Percentiles rank a stretch among this genome's conserved stretches.
Evolutionary conservation across 2,329 filamentous ascomycete genomes (phyloP).

Genomic region (Ophiostoma quercus): DNA sequence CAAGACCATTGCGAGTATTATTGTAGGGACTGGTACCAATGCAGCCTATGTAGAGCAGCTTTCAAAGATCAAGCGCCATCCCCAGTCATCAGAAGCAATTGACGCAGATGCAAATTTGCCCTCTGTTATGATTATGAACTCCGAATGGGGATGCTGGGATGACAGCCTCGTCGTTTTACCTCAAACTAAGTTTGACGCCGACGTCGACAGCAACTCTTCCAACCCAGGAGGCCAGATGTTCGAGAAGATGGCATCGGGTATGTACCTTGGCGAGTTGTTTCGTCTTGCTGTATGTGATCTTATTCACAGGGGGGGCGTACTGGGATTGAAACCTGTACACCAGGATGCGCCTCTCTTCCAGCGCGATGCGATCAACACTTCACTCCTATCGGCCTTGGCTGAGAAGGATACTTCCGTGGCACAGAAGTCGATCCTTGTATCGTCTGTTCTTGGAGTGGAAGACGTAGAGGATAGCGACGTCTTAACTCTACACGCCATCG

Average conservation of each 20-base stretch:
- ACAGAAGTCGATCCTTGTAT: neutral
- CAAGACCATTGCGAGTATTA: constrained; percentile 65
- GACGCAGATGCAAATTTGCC: constrained; percentile 33
- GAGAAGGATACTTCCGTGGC: neutral
- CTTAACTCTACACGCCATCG: constrained; percentile 73
- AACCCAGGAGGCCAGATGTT: constrained; percentile 97
- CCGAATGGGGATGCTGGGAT: constrained; percentile 97
- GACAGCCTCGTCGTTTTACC: constrained; percentile 83
- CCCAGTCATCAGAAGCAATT: constrained; percentile 33
- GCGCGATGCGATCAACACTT: neutral
- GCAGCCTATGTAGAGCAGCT: constrained; percentile 94
- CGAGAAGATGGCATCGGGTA: constrained; percentile 96
- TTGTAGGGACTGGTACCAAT: constrained; percentile 96
- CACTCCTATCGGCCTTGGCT: neutral
- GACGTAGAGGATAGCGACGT: constrained; percentile 51
- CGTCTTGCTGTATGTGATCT: constrained; percentile 66
- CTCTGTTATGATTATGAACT: constrained; percentile 94
- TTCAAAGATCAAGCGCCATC: constrained; percentile 52
- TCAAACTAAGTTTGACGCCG: constrained; percentile 72
- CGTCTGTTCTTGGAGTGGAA: neutral
- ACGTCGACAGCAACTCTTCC: constrained; percentile 70
- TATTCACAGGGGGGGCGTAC: neutral
- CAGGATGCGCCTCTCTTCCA: neutral
- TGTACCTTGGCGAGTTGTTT: constrained; percentile 94
- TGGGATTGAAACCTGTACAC: neutral